A percentile compares a stretch with the other conserved stretches of the same genome.
phyloP scores from a whole-genome alignment of 176 grass and related monocot species.

The Oryza glumipatula region DNA sequence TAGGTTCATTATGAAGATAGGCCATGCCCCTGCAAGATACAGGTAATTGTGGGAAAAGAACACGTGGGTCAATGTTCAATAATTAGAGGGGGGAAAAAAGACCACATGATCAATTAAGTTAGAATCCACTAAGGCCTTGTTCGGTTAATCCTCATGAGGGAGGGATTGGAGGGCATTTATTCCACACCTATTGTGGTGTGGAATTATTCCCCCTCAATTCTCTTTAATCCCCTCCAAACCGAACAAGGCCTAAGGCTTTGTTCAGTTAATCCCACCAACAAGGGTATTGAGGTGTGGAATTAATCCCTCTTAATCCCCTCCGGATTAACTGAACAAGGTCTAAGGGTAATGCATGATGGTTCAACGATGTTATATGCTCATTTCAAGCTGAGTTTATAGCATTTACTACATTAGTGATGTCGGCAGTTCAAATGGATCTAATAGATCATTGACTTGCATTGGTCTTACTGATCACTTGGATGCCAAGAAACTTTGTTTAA shows the following conservation, averaged over 20 bases:
- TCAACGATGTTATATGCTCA: neutral
- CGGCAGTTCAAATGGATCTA: slow-evolving; percentile 16
- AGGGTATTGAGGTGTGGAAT: too few relatives aligned
- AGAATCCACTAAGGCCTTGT: neutral
- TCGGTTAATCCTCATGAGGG: too few relatives aligned
- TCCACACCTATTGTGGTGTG: too few relatives aligned
- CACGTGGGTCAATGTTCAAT: neutral
- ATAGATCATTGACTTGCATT: neutral
- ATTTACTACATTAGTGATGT: neutral
- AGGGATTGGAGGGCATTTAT: too few relatives aligned
- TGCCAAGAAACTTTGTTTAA: neutral
- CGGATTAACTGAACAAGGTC: too few relatives aligned
- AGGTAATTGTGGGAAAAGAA: slow-evolving; percentile 26
- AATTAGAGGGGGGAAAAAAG: neutral
- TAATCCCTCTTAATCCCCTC: too few relatives aligned
- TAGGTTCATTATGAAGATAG: slow-evolving; percentile 98
- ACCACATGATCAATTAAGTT: slow-evolving; percentile 1
- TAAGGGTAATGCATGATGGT: neutral
- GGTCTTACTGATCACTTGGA: slow-evolving; percentile 7
- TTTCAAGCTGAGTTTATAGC: neutral
- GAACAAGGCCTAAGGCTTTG: too few relatives aligned
- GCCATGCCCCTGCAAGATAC: slow-evolving; percentile 84
- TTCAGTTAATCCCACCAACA: too few relatives aligned
- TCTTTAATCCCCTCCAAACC: too few relatives aligned
- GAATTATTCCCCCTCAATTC: too few relatives aligned